These are phyloP conservation scores for Crepidotus variabilis DNA, from an alignment of 768 basidiomycete species.

Conservation along the genomic window DNA sequence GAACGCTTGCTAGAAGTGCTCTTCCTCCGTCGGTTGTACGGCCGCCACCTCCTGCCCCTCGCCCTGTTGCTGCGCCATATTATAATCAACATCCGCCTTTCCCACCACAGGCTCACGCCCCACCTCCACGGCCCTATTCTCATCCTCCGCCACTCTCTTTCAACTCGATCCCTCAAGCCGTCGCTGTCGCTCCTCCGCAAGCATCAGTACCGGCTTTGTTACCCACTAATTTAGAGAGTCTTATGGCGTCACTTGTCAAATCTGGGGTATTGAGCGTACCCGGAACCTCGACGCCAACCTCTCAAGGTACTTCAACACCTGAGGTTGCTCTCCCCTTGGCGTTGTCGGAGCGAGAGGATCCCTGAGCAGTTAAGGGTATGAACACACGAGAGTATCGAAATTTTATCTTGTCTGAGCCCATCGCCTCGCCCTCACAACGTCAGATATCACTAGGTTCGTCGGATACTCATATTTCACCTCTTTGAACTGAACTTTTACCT, in stretches of 20 bases:
- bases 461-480: not conserved
- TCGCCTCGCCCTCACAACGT: slow-evolving; percentile 59
- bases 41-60: slow-evolving; percentile 17
- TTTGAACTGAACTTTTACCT: slow-evolving; percentile 8
- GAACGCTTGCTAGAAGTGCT: slow-evolving; percentile 50
- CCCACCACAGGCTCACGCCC: not conserved
- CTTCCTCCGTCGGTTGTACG: slow-evolving; percentile 28
- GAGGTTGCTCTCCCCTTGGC: slow-evolving; percentile 21
- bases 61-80: slow-evolving; percentile 10
- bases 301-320: slow-evolving; percentile 39
- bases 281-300: slow-evolving; percentile 47
- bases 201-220: slow-evolving; percentile 30
- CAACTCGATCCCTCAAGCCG: slow-evolving; percentile 1
- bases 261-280: slow-evolving; percentile 67
- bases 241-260: slow-evolving; percentile 68
- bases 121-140: slow-evolving; percentile 5
- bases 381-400: slow-evolving; percentile 56
- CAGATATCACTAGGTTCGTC: slow-evolving; percentile 71
- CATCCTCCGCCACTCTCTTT: slow-evolving; percentile 9
- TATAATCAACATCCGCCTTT: slow-evolving; percentile 13
- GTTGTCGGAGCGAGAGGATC: slow-evolving; percentile 13
- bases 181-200: slow-evolving; percentile 16
- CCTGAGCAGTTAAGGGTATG: slow-evolving; percentile 40
- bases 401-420: slow-evolving; percentile 52
- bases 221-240: slow-evolving; percentile 38